Base-by-base conservation (phyloP, 768 basidiomycete genomes). In the Aureoboletus auriporus region DNA sequence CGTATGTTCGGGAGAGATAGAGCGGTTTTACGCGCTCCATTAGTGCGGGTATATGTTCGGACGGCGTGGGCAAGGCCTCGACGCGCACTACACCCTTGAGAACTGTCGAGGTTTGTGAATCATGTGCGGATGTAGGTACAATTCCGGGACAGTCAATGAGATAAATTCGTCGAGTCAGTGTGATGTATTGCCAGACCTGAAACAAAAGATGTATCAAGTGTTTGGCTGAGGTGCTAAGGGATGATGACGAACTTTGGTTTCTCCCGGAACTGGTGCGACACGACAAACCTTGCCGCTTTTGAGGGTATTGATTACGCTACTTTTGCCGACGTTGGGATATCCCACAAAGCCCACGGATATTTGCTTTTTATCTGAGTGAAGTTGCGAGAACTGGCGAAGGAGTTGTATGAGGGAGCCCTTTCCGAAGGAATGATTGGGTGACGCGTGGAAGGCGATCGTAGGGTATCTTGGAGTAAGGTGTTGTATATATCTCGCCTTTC, bases 121-220 rank as follows among this genome's bases (percentile, higher is more conserved):
- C 94, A 53, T 89, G 78, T 2, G 92, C 88, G 20, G 93, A 94
- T 14, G 93, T 86, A 2, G 95, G 95, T 2, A 97, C 96, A 67
- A 98, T 90, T 42, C 96, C 96, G 27, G 96, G 96, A 65, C 96
- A 99, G 70, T 99, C 96, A 72, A 99, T 97, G 57, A 99, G 86
- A 74, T 97, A 99, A 65, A 99, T 99, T 46, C 89, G 81, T 54
- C 87, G 82, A 51, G 94, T 99, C 36, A 99, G 75, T 27, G 93
- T 94, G 73, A 99, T 97, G 69, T 99, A 99, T 78, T 99, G 95
- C 96, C 96, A 99, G 56, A 98, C 94, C 69, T 69, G 47, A 13
- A 33, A 16, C 34, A 39, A 8, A 49, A 37, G 33, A 41, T 51
- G 33, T 3, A 26, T 51, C 16, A 38, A 31, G 20, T 13, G 35